Conservation (phyloP, 2,329 filamentous ascomycete genomes). For the Monilinia fructicola region DNA sequence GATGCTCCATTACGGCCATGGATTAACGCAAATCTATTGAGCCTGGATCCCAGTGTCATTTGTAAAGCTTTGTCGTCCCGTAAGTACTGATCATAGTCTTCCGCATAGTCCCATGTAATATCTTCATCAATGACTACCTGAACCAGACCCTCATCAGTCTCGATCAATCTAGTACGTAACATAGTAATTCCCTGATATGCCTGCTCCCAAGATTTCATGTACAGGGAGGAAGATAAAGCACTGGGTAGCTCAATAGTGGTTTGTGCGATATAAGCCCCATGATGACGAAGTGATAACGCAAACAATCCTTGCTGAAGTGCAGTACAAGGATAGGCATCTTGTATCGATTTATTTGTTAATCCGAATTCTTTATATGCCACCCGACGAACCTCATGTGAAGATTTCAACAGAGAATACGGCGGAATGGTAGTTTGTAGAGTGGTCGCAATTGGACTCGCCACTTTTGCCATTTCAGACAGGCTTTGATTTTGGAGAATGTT, state of each 20-base stretch:
- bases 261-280: slow-evolving; percentile 42
- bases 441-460: neutral
- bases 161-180: slow-evolving; percentile 41
- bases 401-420: neutral
- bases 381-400: neutral
- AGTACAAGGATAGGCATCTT: slow-evolving; percentile 44
- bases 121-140: slow-evolving; percentile 29
- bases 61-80: slow-evolving; percentile 25
- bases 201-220: slow-evolving; percentile 35
- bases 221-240: slow-evolving; percentile 31
- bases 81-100: slow-evolving; percentile 24
- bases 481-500: slow-evolving; percentile 46
- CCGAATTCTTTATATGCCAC: neutral
- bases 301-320: slow-evolving; percentile 44
- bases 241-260: slow-evolving; percentile 27
- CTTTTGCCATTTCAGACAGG: slow-evolving; percentile 45
- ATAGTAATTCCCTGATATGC: slow-evolving; percentile 34
- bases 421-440: neutral
- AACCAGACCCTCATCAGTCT: slow-evolving; percentile 18
- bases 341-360: slow-evolving; percentile 26
- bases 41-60: slow-evolving; percentile 14
- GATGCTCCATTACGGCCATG: neutral
- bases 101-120: slow-evolving; percentile 19
- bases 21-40: slow-evolving; percentile 24
- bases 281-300: slow-evolving; percentile 38